Evolutionary conservation across 2,329 filamentous ascomycete species (phyloP).

Genomic region (Aureobasidium sp.): DNA sequence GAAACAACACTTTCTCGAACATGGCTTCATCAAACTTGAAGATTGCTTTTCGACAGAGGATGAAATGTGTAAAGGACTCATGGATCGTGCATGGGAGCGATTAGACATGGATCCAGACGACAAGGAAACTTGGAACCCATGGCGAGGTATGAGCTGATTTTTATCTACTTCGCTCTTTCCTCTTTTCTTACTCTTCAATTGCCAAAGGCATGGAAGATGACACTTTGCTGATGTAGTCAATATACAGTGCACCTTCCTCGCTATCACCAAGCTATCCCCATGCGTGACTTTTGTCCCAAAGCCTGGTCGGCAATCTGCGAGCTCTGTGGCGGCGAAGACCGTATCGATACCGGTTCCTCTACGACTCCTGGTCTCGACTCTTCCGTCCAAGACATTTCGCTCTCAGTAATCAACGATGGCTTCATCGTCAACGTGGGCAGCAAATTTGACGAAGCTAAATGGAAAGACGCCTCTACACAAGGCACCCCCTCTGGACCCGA

Average conservation of each 20-base stretch:
- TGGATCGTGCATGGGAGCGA: constrained; percentile 49
- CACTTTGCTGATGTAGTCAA: constrained; percentile 31
- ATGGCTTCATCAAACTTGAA: constrained; percentile 48
- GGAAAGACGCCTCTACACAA: constrained; percentile 34
- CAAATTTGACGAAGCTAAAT: constrained; percentile 40
- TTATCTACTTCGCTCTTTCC: not conserved
- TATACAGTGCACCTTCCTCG: constrained; percentile 33
- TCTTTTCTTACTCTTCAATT: too few relatives aligned
- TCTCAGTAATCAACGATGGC: constrained; percentile 49
- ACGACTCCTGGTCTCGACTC: constrained; percentile 24
- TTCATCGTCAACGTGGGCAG: constrained; percentile 64
- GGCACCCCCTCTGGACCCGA: not conserved
- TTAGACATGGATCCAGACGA: constrained; percentile 57
- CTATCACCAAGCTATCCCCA: not conserved
- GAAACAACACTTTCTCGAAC: constrained; percentile 44
- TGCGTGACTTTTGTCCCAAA: constrained; percentile 48
- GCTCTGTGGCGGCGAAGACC: constrained; percentile 55
- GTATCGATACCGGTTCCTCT: constrained; percentile 37
- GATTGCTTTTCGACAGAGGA: constrained; percentile 44
- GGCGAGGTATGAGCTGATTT: constrained; percentile 38
- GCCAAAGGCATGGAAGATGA: too few relatives aligned
- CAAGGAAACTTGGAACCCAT: constrained; percentile 55
- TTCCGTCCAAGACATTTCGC: not conserved
- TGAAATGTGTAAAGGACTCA: constrained; percentile 26
- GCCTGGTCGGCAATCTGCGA: constrained; percentile 61